A percentile compares a stretch with the other conserved stretches of the same genome.
phyloP scores from a whole-genome alignment of 768 basidiomycete species.

The Tricholoma saponaceum region DNA sequence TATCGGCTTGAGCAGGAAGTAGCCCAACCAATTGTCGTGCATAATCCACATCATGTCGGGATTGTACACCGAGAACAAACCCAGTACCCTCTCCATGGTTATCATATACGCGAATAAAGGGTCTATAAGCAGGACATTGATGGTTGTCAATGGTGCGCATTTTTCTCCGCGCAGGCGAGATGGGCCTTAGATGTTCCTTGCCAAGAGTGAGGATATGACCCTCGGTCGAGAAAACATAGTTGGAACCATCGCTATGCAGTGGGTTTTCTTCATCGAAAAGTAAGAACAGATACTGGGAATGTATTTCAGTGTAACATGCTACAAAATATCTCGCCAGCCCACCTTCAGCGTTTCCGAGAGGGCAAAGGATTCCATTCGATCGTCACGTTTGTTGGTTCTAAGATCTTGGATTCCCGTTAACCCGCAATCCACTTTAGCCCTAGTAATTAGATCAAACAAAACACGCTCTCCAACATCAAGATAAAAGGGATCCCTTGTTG shows the following conservation, averaged over 20 bases:
- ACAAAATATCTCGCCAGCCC: constrained; percentile 3
- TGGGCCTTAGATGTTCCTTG: constrained; percentile 45
- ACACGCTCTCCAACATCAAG: constrained; percentile 87
- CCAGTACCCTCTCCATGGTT: constrained; percentile 34
- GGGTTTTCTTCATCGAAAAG: constrained; percentile 86
- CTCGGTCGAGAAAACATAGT: constrained; percentile 93
- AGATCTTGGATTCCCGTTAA: constrained; percentile 81
- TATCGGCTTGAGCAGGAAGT: constrained; percentile 43
- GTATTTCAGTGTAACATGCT: background rate
- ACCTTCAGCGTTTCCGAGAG: constrained; percentile 92
- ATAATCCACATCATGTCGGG: constrained; percentile 77
- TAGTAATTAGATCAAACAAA: constrained; percentile 65
- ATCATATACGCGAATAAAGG: constrained; percentile 34
- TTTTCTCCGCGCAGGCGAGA: constrained; percentile 55
- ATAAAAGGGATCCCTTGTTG: constrained; percentile 90
- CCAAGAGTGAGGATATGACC: constrained; percentile 83
- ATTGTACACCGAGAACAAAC: constrained; percentile 64
- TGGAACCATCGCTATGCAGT: constrained; percentile 71
- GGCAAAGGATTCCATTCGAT: constrained; percentile 97
- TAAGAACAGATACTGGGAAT: constrained; percentile 79
- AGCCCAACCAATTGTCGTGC: constrained; percentile 65
- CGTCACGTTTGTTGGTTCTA: constrained; percentile 71
- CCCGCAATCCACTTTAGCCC: constrained; percentile 84
- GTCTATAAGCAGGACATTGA: constrained; percentile 70
- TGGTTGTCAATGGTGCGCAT: constrained; percentile 60